Conservation (phyloP, 169 alveolate species). For the Plasmodium knowlesi region DNA sequence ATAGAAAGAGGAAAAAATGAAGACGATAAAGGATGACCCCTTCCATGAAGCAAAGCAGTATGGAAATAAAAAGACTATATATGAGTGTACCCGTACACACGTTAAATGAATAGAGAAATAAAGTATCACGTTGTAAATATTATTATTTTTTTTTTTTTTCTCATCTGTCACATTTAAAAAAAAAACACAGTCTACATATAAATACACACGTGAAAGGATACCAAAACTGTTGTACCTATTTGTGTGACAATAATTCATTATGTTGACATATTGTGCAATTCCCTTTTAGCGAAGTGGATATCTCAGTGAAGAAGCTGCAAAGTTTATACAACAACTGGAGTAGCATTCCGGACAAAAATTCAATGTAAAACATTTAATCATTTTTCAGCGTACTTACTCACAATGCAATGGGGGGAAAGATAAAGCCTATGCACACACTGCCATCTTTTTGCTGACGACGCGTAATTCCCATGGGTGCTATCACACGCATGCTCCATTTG, state of each 20-base stretch:
- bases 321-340: conserved; percentile 56
- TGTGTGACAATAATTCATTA: not conserved
- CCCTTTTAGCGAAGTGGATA: conserved; percentile 59
- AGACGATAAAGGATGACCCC: conserved; percentile 38
- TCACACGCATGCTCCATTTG: not conserved
- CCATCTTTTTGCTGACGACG: not conserved
- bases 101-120: not conserved
- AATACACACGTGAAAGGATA: not conserved
- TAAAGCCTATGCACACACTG: not conserved
- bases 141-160: not conserved
- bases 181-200: not conserved
- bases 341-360: conserved; percentile 53
- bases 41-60: conserved; percentile 73
- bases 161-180: not conserved
- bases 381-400: not conserved
- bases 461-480: not conserved
- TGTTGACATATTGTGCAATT: not conserved
- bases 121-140: not conserved
- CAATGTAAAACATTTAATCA: conserved; percentile 7
- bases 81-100: not conserved
- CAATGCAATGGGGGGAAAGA: not conserved
- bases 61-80: conserved; percentile 1
- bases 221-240: not conserved
- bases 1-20: conserved; percentile 31
- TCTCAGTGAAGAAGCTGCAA: conserved; percentile 52